Evolutionary conservation across 73 alveolate species (phyloP).

Genomic region (Symbiodinium natans): DNA sequence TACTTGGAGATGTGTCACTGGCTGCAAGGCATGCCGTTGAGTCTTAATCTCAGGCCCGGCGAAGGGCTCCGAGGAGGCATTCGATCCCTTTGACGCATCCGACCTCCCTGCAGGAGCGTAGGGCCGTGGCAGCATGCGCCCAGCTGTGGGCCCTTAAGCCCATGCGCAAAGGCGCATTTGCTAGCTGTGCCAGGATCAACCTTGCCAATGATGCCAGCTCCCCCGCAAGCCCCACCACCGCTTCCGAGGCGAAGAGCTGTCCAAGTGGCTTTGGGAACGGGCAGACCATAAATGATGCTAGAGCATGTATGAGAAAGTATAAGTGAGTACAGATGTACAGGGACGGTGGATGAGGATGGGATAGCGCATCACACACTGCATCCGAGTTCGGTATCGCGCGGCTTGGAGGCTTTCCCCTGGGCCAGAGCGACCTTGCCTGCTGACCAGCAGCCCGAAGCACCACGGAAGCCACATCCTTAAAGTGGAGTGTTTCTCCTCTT

Average conservation of each 20-base stretch:
- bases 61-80: conserved; percentile 19
- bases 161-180: no score
- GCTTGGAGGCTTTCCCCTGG: not conserved
- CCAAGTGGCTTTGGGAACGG: no score
- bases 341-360: no score
- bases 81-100: not conserved
- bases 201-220: not conserved
- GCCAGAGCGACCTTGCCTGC: conserved; percentile 21
- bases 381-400: no score
- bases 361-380: no score
- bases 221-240: not conserved
- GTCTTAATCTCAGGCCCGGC: not conserved
- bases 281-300: no score
- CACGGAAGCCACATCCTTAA: not conserved
- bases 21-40: no score
- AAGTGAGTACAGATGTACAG: no score
- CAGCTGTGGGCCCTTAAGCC: no score
- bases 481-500: not conserved
- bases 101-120: not conserved
- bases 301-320: no score
- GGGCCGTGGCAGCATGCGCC: no score
- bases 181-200: not conserved
- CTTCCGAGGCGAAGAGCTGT: not conserved
- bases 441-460: conserved; percentile 1
- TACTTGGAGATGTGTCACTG: no score